These are phyloP conservation scores for Sarocladium brachiariae DNA, from an alignment of 2,329 filamentous ascomycete genomes.

Conservation along the genomic window DNA sequence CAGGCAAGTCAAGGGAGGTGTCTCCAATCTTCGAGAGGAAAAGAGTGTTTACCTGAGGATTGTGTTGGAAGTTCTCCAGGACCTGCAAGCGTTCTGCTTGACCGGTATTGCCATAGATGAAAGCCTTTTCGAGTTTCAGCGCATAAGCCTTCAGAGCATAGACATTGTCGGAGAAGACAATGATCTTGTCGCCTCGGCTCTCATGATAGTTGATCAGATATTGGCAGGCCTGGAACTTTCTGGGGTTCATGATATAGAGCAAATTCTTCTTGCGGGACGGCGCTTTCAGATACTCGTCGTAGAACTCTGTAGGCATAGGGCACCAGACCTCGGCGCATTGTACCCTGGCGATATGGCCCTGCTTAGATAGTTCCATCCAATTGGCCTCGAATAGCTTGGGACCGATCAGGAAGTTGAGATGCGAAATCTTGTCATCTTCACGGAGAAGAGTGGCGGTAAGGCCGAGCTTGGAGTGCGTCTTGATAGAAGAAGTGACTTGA, in stretches of 20 bases:
- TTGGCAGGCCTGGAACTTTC: constrained; percentile 89
- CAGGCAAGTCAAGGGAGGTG: constrained; percentile 84
- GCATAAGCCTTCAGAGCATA: constrained; percentile 80
- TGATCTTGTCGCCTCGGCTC: constrained; percentile 85
- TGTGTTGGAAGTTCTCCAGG: constrained; percentile 86
- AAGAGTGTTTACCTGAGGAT: constrained; percentile 76
- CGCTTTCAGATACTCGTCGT: constrained; percentile 80
- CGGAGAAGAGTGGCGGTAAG: constrained; percentile 88
- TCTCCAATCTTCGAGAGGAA: constrained; percentile 95
- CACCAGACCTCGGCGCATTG: constrained; percentile 99
- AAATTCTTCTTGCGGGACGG: constrained; percentile 41
- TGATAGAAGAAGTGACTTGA: constrained; percentile 86
- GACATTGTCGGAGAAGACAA: constrained; percentile 92
- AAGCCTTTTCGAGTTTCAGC: constrained; percentile 70
- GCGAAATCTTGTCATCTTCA: constrained; percentile 97
- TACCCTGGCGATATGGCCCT: constrained; percentile 93
- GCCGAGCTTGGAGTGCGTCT: constrained; percentile 90
- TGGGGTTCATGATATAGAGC: constrained; percentile 94
- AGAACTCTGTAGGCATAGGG: constrained; percentile 98
- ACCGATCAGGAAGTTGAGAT: constrained; percentile 94
- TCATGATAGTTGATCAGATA: constrained; percentile 94
- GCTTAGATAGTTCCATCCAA: constrained; percentile 97
- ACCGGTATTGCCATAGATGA: constrained; percentile 77
- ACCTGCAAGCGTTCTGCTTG: constrained; percentile 77
- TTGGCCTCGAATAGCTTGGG: constrained; percentile 98